Conservation (phyloP, 2,329 filamentous ascomycete species). For the Exophiala phaeomuriformis region DNA sequence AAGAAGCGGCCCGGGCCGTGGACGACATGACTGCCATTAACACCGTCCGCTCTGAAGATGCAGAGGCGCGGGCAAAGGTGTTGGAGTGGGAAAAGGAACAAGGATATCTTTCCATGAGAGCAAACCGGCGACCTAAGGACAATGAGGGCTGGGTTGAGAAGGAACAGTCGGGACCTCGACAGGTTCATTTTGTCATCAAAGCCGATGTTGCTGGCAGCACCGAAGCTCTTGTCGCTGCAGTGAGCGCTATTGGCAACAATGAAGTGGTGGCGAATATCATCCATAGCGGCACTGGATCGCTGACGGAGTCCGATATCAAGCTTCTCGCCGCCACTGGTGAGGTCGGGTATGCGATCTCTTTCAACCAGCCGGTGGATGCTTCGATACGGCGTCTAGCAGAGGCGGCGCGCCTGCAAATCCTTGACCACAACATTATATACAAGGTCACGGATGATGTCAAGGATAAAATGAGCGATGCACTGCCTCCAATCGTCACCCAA, state of each 20-base stretch:
- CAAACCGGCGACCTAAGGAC: slow-evolving; percentile 24
- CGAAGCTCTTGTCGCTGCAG: slow-evolving; percentile 74
- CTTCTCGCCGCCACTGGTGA: slow-evolving; percentile 63
- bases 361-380: slow-evolving; percentile 66
- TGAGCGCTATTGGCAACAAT: slow-evolving; percentile 72
- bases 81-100: slow-evolving; percentile 37
- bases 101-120: slow-evolving; percentile 24
- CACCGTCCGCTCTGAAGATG: slow-evolving; percentile 55
- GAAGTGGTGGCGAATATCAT: slow-evolving; percentile 74
- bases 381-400: slow-evolving; percentile 65
- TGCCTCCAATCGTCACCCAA: slow-evolving; percentile 59
- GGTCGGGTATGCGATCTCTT: slow-evolving; percentile 70
- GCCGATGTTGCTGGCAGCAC: slow-evolving; percentile 90
- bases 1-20: slow-evolving; percentile 58
- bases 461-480: slow-evolving; percentile 58
- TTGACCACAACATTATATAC: slow-evolving; percentile 68
- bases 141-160: slow-evolving; percentile 30
- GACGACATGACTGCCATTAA: slow-evolving; percentile 72
- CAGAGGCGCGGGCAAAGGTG: slow-evolving; percentile 42
- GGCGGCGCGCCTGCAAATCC: slow-evolving; percentile 62
- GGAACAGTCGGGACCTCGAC: slow-evolving; percentile 33
- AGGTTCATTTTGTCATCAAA: slow-evolving; percentile 78
- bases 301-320: slow-evolving; percentile 82
- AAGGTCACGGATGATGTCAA: slow-evolving; percentile 45
- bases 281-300: slow-evolving; percentile 65